Percentiles rank a stretch among this genome's conserved stretches.
Evolutionary conservation across 1,284 basidiomycete genomes (phyloP).

Genomic region (Cryptococcus sp.): DNA sequence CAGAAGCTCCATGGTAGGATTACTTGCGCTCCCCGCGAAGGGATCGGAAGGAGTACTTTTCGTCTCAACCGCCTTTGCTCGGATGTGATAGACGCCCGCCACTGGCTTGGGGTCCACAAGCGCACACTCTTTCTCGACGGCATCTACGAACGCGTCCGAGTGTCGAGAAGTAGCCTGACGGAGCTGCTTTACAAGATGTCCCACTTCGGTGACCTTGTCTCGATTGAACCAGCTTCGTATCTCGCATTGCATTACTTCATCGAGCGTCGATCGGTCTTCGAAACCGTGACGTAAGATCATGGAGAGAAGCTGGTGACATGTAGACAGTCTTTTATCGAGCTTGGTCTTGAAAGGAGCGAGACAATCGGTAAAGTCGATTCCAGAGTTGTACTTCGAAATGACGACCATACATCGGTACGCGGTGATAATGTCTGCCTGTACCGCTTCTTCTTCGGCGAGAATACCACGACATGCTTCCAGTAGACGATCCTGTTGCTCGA

Average conservation of each 20-base stretch:
- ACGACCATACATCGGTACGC: slow-evolving; percentile 73
- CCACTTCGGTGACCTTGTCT: slow-evolving; percentile 65
- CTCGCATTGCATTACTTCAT: slow-evolving; percentile 73
- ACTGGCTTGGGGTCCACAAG: slow-evolving; percentile 63
- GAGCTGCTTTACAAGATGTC: slow-evolving; percentile 69
- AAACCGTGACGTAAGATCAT: slow-evolving; percentile 86
- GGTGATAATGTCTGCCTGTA: slow-evolving; percentile 68
- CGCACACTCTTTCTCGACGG: slow-evolving; percentile 65
- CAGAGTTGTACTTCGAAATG: slow-evolving; percentile 57
- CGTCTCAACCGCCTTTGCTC: slow-evolving; percentile 41
- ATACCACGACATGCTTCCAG: not conserved
- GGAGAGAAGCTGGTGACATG: slow-evolving; percentile 76
- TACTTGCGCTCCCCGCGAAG: slow-evolving; percentile 52
- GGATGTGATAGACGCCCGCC: slow-evolving; percentile 59
- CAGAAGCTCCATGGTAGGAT: slow-evolving; percentile 30
- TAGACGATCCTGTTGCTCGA: slow-evolving; percentile 29
- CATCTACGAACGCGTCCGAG: slow-evolving; percentile 69
- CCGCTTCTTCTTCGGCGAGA: slow-evolving; percentile 2
- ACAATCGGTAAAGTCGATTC: slow-evolving; percentile 52
- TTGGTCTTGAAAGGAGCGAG: slow-evolving; percentile 54
- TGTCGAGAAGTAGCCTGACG: slow-evolving; percentile 79
- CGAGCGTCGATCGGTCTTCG: slow-evolving; percentile 67
- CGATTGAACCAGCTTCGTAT: slow-evolving; percentile 72
- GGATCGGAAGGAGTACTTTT: slow-evolving; percentile 19
- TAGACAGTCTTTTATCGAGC: slow-evolving; percentile 46